Evolutionary conservation across 2,329 filamentous ascomycete species (phyloP).

Genomic region (Cladosporium sp.): DNA sequence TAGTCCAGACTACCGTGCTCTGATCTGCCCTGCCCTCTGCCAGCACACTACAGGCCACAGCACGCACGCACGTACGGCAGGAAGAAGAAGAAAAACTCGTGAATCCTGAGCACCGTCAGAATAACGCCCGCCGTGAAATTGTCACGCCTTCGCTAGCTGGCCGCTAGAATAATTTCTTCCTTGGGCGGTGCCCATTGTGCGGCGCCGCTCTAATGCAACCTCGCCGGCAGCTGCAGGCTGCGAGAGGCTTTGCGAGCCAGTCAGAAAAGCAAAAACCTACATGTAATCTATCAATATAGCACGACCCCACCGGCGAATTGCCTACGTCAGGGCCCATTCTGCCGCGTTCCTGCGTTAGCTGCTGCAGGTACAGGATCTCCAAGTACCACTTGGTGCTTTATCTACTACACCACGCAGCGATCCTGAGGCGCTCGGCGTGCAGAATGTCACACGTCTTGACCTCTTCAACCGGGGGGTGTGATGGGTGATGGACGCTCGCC

Average conservation of each 20-base stretch:
- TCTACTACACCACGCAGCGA: not conserved
- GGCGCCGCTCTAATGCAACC: slow-evolving; percentile 8
- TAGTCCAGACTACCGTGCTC: no score
- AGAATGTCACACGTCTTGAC: slow-evolving; percentile 4
- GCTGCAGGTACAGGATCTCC: slow-evolving; percentile 6
- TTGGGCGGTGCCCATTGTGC: not conserved
- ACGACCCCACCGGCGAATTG: not conserved
- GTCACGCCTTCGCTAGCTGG: slow-evolving; percentile 9
- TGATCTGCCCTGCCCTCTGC: no score
- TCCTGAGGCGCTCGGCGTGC: not conserved
- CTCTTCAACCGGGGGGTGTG: not conserved
- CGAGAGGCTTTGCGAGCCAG: no score
- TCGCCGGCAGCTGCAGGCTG: not conserved
- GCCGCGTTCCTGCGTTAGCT: slow-evolving; percentile 1
- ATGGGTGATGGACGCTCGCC: not conserved
- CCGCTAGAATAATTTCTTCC: not conserved
- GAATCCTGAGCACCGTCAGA: no score
- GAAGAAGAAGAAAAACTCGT: not conserved
- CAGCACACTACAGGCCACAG: no score
- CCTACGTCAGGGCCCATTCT: slow-evolving; percentile 4
- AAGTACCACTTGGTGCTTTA: not conserved
- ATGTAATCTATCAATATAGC: no score
- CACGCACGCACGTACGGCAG: no score
- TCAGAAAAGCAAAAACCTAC: not conserved
- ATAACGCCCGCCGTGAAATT: slow-evolving; percentile 1